Percentiles rank a stretch among this genome's conserved stretches.
Evolutionary conservation across 371 early-diverging fungal genomes (phyloP).

Genomic region (Syncephalastrum sp.): DNA sequence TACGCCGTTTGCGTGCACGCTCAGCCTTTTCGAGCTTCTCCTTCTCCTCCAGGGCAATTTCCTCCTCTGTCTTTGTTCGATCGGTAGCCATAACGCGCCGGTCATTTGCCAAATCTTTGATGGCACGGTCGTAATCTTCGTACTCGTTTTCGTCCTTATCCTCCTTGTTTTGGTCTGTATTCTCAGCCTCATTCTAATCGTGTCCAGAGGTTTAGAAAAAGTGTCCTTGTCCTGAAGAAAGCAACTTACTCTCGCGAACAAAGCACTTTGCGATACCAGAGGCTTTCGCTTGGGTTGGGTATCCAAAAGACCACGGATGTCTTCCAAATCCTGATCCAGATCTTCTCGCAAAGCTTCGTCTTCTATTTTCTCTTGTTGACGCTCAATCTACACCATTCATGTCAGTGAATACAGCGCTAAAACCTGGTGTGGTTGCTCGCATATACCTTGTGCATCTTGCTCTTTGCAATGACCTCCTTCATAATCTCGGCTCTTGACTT

Average conservation of each 20-base stretch:
- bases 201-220: background rate
- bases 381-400: conserved; percentile 56
- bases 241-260: conserved; percentile 29
- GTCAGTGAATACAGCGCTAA: background rate
- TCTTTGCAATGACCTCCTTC: conserved; percentile 96
- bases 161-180: conserved; percentile 25
- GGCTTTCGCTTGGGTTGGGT: conserved; percentile 32
- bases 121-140: conserved; percentile 72
- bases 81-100: conserved; percentile 87
- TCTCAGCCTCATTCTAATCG: conserved; percentile 15
- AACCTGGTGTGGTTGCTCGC: too few species aligned
- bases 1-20: conserved; percentile 78
- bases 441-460: conserved; percentile 81
- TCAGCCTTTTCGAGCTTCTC: conserved; percentile 84
- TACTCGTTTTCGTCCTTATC: conserved; percentile 27
- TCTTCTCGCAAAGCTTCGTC: conserved; percentile 75
- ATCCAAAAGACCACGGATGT: conserved; percentile 72
- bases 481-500: conserved; percentile 92
- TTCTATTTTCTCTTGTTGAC: conserved; percentile 81
- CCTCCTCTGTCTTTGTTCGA: conserved; percentile 92
- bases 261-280: conserved; percentile 41
- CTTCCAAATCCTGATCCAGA: conserved; percentile 86
- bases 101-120: conserved; percentile 81
- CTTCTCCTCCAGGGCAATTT: conserved; percentile 83
- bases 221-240: conserved; percentile 1